Evolutionary conservation across 1,139 yeast genomes (phyloP), one percentile per base, ranked within the genome.

Genomic region (Scheffersomyces lignicola): DNA sequence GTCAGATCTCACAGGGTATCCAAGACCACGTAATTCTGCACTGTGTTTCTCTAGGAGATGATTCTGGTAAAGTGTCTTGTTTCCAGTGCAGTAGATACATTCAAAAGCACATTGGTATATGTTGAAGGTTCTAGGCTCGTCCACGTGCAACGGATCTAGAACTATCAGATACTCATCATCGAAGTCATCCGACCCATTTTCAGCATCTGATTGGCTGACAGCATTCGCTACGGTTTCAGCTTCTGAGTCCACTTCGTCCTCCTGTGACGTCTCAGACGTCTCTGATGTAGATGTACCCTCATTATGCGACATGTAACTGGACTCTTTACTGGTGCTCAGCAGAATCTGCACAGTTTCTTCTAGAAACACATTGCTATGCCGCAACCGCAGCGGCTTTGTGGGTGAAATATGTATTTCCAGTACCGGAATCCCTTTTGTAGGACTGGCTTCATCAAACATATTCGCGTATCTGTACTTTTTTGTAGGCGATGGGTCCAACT

Each of bases 41-140:
- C 48, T 22, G 38, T 69, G 75, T 8, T 32, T 34, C 2, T 49
- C 49, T 4, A 65, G 40, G 8, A 69, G 45, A 41, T 69, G 75
- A 3, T 44, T 45, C 31, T 57, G 52, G 42, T 63, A 67, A 18
- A 62, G 37, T 7, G 40, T 33, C 25, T 51, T 57, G 36, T 62
- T 62, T 0, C 66, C 69, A 0, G 71, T 58, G 22, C 63, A 55
- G 32, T 59, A 62, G 10, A 44, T 34, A 40, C 73, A 67, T 4
- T 40, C 31, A 36, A 67, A 61, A 3, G 65, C 65, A 44, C 73
- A 67, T 17, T 43, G 31, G 33, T 45, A 59, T 3, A 62, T 41
- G 5, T 31, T 30, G 13, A 22, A 29, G 23, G 14, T 26, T 18
- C 7, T n/a, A 29, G 22, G 6, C 7, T 20, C 8, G 11, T 33